These are phyloP conservation scores for Phytophthora capsici DNA, from an alignment of 352 stramenopile species.

Conservation along the genomic window DNA sequence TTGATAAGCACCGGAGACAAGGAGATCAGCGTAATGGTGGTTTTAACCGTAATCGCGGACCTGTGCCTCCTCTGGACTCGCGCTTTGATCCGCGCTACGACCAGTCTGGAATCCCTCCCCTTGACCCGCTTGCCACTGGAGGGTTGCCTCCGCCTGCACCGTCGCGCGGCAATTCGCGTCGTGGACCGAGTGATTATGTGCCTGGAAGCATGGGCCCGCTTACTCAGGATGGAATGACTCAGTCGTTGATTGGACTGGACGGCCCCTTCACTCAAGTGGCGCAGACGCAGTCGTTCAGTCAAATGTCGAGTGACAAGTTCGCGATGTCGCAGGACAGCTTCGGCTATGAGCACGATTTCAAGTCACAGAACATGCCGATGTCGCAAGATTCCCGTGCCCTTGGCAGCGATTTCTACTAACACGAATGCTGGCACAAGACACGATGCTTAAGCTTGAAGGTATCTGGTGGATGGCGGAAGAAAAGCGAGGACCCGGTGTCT, in stretches of 20 bases:
- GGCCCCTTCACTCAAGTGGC: constrained; percentile 81
- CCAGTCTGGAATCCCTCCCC: constrained; percentile 36
- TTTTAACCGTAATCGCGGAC: constrained; percentile 54
- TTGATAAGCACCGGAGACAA: constrained; percentile 46
- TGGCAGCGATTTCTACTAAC: constrained; percentile 78
- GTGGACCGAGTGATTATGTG: constrained; percentile 40
- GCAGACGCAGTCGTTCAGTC: constrained; percentile 87
- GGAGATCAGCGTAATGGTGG: constrained; percentile 37
- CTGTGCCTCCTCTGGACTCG: constrained; percentile 79
- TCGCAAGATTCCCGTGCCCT: constrained; percentile 69
- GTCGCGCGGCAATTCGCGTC: constrained; percentile 38
- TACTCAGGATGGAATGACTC: constrained; percentile 80
- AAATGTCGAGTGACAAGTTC: constrained; percentile 85
- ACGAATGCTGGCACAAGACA: not conserved
- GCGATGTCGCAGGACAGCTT: constrained; percentile 86
- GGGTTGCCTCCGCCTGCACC: constrained; percentile 50
- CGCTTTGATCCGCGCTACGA: constrained; percentile 88
- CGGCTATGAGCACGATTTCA: constrained; percentile 81
- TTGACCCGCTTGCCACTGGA: constrained; percentile 25
- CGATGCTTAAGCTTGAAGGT: too few species aligned
- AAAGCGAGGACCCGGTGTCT: too few species aligned
- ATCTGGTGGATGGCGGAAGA: too few species aligned
- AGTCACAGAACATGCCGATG: constrained; percentile 86
- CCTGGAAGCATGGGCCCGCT: constrained; percentile 59
- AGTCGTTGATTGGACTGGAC: constrained; percentile 64